Evolutionary conservation across 257 asterid genomes (phyloP), one percentile per base, ranked within the genome.

Genomic region (Haberlea rhodopensis): DNA sequence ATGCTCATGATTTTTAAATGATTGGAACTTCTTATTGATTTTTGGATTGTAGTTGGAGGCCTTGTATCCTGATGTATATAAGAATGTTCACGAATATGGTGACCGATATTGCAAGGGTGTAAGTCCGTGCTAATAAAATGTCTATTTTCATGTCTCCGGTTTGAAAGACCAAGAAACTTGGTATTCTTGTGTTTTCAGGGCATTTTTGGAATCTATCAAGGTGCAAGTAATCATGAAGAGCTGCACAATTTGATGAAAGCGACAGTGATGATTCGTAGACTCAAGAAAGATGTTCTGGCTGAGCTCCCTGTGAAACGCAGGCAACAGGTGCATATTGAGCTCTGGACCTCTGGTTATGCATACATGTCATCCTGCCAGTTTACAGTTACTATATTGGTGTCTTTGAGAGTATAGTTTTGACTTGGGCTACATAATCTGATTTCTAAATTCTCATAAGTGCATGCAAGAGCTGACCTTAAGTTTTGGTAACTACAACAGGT

Each of bases 81-180:
- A 76, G 70, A 92, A 77, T 60, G 87, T 92, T 59, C 95, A 84
- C 32, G 99, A 92, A 46, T 92, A 87, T 75, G 97, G 99, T 22
- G 81, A 68, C 71, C 97, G 99, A 21, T 92, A 92, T 70, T 92
- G 99, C 96, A 89, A 87, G 91, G 97, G 97, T 57, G 98, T 91
- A 91, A 85, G 98, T 82, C 67, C 46, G 37, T 60, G 72, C 57
- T 26, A 66, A 43, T 75, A 63, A 62, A 20, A 65, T 46, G 62
- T 64, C 29, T 63, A 32, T 29, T 8, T 34, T 29, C 21, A 26
- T 75, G 40, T 64, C 20, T 62, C 54, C 63, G 65, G 31, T 64
- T 62, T 25, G 60, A 68, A 34, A 29, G 51, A 67, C 65, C 37
- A 61, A 24, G 40, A 37, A 63, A 52, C 45, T 57, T 23, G 40